Conservation (phyloP, 2,329 filamentous ascomycete species). For the Colletotrichum sidae region DNA sequence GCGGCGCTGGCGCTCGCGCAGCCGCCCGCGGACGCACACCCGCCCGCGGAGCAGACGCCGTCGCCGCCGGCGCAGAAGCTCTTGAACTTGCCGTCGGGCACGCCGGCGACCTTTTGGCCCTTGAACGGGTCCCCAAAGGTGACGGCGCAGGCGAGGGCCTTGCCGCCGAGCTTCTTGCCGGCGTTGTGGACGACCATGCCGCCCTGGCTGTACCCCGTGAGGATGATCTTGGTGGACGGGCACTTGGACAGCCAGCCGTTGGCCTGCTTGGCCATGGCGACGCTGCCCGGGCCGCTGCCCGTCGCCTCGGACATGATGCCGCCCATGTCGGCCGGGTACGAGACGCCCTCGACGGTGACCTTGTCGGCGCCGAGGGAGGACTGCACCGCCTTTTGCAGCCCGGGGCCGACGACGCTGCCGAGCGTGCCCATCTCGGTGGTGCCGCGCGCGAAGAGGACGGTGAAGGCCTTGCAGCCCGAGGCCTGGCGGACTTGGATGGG, state of each 20-base stretch:
- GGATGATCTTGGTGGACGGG: slow-evolving; percentile 57
- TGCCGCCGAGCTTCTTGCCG: slow-evolving; percentile 44
- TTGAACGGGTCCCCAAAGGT: slow-evolving; percentile 38
- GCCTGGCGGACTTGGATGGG: slow-evolving; percentile 32
- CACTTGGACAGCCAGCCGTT: slow-evolving; percentile 52
- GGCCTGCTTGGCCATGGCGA: slow-evolving; percentile 49
- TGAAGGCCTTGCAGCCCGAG: slow-evolving; percentile 55
- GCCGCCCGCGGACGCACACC: slow-evolving; percentile 27
- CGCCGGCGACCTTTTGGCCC: slow-evolving; percentile 16
- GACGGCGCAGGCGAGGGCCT: slow-evolving; percentile 24
- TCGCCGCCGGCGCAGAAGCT: slow-evolving; percentile 28
- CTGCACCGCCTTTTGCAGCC: slow-evolving; percentile 59
- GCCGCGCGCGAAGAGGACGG: slow-evolving; percentile 67
- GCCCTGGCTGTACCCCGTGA: slow-evolving; percentile 61
- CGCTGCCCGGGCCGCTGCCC: slow-evolving; percentile 56
- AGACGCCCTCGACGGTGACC: slow-evolving; percentile 64
- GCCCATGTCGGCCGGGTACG: slow-evolving; percentile 58
- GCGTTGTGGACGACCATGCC: slow-evolving; percentile 57
- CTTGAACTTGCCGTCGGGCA: slow-evolving; percentile 22
- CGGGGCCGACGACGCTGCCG: slow-evolving; percentile 60
- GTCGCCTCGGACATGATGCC: slow-evolving; percentile 56
- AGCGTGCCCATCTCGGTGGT: slow-evolving; percentile 65
- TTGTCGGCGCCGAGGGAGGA: slow-evolving; percentile 53
- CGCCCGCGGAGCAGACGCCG: slow-evolving; percentile 19
- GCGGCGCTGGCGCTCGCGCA: slow-evolving; percentile 17